Conservation (phyloP, 2,329 filamentous ascomycete species). For the Coniosporium tulheliwenetii region DNA sequence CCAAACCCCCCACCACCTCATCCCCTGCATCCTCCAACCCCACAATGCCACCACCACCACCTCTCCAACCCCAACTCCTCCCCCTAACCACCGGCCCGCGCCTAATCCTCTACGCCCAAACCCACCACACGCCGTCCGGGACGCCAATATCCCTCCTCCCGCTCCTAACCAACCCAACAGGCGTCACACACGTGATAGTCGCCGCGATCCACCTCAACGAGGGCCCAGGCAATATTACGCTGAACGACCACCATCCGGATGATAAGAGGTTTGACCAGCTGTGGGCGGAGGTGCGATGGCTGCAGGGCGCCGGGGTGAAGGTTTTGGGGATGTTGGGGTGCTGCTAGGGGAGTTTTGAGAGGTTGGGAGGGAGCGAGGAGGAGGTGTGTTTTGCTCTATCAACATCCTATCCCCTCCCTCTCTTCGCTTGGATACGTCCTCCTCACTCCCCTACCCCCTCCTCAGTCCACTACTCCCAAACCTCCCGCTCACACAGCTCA, state of each 20-base stretch:
- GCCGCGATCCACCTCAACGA: constrained; percentile 74
- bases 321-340: constrained; percentile 80
- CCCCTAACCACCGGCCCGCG: constrained; percentile 20
- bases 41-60: neutral
- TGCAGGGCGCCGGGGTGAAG: constrained; percentile 61
- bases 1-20: no score
- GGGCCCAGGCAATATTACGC: constrained; percentile 48
- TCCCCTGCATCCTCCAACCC: no score
- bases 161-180: constrained; percentile 41
- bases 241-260: constrained; percentile 67
- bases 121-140: constrained; percentile 39
- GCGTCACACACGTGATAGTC: constrained; percentile 68
- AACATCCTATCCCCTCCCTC: neutral
- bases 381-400: constrained; percentile 8
- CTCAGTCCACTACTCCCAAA: neutral
- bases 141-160: constrained; percentile 46
- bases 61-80: constrained; percentile 10
- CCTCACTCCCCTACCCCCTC: neutral
- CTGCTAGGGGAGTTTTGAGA: constrained; percentile 57
- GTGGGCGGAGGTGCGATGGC: constrained; percentile 60
- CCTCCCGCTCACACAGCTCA: constrained; percentile 1
- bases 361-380: constrained; percentile 41
- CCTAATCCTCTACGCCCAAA: constrained; percentile 48
- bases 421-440: neutral
- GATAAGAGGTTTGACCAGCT: constrained; percentile 52